These are phyloP conservation scores for Trichoderma parareesei DNA, from an alignment of 495 filamentous ascomycete species.

Conservation along the genomic window DNA sequence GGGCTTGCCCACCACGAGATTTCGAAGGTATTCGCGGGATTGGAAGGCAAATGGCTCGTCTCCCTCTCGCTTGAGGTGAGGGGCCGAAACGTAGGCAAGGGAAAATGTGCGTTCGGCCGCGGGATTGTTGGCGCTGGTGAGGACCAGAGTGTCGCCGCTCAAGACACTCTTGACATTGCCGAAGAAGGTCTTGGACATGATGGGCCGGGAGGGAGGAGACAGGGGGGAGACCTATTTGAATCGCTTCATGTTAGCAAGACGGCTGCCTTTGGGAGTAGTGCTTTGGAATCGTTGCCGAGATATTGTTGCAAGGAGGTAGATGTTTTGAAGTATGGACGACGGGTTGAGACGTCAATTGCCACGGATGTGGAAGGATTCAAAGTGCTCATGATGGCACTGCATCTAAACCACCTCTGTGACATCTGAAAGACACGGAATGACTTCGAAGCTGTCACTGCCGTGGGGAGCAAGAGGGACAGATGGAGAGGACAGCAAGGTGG, in stretches of 20 bases:
- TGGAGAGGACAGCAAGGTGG: background rate
- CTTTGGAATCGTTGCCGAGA: background rate
- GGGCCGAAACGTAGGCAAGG: constrained; percentile 84
- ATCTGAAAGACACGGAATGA: background rate
- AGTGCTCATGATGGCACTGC: background rate
- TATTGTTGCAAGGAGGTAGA: background rate
- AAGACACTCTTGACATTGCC: constrained; percentile 89
- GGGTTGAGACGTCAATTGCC: background rate
- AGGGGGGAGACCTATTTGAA: background rate
- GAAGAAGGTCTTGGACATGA: constrained; percentile 23
- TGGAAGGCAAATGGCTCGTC: constrained; percentile 90
- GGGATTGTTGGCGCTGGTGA: constrained; percentile 65
- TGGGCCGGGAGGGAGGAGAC: background rate
- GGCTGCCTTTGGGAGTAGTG: background rate
- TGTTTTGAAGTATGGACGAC: background rate
- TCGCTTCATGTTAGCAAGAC: background rate
- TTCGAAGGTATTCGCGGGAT: constrained; percentile 85
- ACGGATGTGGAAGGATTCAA: background rate
- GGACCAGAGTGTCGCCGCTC: constrained; percentile 84
- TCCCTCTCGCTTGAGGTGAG: constrained; percentile 75
- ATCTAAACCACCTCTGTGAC: background rate
- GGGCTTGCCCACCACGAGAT: constrained; percentile 73
- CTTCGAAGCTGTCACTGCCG: background rate
- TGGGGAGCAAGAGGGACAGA: background rate
- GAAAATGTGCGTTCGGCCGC: constrained; percentile 75